Conservation (phyloP, 2,329 filamentous ascomycete species). For the Calycina herbarum region DNA sequence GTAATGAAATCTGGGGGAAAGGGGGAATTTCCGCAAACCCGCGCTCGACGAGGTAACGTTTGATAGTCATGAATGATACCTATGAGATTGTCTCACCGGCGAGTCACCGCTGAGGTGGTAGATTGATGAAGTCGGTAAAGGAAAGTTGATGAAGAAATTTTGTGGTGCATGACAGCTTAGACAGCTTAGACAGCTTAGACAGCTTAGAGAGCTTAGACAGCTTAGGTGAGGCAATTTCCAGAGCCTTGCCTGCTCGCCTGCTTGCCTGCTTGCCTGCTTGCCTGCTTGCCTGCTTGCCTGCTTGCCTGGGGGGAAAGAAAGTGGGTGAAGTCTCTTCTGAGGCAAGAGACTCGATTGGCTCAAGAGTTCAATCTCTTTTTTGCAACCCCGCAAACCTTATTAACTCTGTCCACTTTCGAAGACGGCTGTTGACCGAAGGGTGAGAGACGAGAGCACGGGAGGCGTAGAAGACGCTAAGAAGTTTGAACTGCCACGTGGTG, state of each 20-base stretch:
- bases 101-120: not conserved
- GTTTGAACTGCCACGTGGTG: not conserved
- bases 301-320: not conserved
- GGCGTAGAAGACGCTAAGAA: too few relatives aligned
- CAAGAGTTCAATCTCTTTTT: too few relatives aligned
- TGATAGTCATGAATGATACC: not conserved
- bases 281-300: too few relatives aligned
- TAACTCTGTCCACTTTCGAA: not conserved
- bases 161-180: not conserved
- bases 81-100: not conserved
- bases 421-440: too few relatives aligned
- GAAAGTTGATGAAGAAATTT: not conserved
- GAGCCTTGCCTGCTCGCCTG: not conserved
- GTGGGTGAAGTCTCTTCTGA: not conserved
- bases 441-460: too few relatives aligned
- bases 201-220: not conserved
- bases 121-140: too few relatives aligned
- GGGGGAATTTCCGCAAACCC: not conserved
- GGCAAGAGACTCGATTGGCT: not conserved
- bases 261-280: not conserved
- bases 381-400: not conserved
- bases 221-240: constrained; percentile 1
- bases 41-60: not conserved
- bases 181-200: too few relatives aligned
- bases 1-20: not conserved